phyloP scores from a whole-genome alignment of 164 flowering plant species.

The Piper longum region DNA sequence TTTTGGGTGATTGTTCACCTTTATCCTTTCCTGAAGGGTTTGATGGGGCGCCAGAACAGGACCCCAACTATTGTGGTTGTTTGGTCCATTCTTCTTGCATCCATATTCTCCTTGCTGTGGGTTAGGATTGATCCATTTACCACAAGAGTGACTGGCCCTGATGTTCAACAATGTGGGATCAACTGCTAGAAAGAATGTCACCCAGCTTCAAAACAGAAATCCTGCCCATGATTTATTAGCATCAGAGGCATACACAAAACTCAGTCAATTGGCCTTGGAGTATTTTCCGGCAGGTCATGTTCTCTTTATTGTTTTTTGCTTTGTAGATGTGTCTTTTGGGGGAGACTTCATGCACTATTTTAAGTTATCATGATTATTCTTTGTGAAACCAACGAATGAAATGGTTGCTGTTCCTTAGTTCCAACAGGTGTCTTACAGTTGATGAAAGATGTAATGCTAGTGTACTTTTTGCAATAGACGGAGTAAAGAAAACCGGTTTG shows the following conservation, averaged over 20 bases:
- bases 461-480: not conserved
- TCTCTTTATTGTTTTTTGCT: not conserved
- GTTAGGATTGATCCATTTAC: conserved; percentile 24
- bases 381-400: conserved; percentile 2
- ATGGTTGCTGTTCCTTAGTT: not conserved
- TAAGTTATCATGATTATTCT: not conserved
- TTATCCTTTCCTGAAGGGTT: conserved; percentile 25
- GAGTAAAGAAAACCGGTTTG: not conserved
- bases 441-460: not conserved
- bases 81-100: conserved; percentile 24
- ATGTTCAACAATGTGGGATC: conserved; percentile 15
- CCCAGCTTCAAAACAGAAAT: not conserved
- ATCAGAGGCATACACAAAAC: not conserved
- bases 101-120: conserved; percentile 25
- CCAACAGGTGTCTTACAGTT: not conserved
- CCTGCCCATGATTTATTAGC: not conserved
- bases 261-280: not conserved
- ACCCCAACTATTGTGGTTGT: conserved; percentile 24
- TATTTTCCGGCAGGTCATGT: not conserved
- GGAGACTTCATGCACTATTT: conserved; percentile 1
- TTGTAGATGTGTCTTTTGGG: conserved; percentile 1
- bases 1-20: conserved; percentile 30
- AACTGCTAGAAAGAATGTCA: conserved; percentile 13
- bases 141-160: conserved; percentile 17
- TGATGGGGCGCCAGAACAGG: conserved; percentile 25